These are phyloP conservation scores for Dactylonectria macrodidyma DNA, from an alignment of 2,329 filamentous ascomycete genomes.

Conservation along the genomic window DNA sequence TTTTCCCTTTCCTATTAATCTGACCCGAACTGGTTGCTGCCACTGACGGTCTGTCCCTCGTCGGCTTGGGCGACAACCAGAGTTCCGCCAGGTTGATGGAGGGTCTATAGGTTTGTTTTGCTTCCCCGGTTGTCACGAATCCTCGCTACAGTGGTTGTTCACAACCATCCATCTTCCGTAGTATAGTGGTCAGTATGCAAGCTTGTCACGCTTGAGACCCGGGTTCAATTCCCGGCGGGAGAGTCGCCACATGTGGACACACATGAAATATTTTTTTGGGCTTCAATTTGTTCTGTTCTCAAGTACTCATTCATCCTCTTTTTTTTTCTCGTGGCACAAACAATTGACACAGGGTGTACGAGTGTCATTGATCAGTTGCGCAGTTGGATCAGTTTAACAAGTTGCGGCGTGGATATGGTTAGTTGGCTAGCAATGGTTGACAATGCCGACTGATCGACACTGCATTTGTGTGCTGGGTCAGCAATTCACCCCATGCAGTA, in stretches of 20 bases:
- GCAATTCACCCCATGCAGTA: too few relatives aligned
- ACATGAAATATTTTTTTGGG: constrained; percentile 16
- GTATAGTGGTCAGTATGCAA: constrained; percentile 40
- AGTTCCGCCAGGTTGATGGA: not conserved
- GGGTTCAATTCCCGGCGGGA: constrained; percentile 38
- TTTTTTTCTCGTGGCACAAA: too few relatives aligned
- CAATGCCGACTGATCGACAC: too few relatives aligned
- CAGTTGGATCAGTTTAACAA: too few relatives aligned
- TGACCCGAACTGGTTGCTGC: too few relatives aligned
- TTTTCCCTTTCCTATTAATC: too few relatives aligned
- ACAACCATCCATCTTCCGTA: constrained; percentile 35
- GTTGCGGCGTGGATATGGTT: too few relatives aligned
- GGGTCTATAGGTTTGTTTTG: not conserved
- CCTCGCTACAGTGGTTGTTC: constrained; percentile 34
- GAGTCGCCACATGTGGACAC: constrained; percentile 28
- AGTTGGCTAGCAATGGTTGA: too few relatives aligned
- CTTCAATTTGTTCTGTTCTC: not conserved
- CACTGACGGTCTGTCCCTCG: not conserved
- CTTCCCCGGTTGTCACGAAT: constrained; percentile 11
- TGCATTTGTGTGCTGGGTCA: too few relatives aligned
- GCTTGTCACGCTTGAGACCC: constrained; percentile 39
- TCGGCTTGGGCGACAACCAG: not conserved
- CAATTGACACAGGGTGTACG: too few relatives aligned
- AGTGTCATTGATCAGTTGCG: too few relatives aligned
- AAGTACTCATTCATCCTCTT: too few relatives aligned